phyloP scores from a whole-genome alignment of 83 land plant genomes.

The Picea abies region DNA sequence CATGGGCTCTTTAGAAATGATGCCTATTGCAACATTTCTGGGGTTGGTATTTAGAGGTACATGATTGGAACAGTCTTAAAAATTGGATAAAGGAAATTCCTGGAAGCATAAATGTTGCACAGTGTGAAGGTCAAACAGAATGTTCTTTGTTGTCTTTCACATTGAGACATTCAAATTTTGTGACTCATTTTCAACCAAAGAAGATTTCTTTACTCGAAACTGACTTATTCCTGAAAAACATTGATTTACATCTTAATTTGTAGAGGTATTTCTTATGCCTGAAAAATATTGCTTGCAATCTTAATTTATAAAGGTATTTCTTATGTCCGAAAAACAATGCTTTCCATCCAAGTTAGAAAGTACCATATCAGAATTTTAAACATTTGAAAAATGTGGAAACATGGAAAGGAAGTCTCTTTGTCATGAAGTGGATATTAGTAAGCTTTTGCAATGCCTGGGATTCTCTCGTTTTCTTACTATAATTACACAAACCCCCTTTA shows the following conservation, averaged over 20 bases:
- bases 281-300: too few species aligned
- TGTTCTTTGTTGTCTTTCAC: not conserved
- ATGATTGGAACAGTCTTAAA: not conserved
- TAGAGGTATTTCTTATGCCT: too few species aligned
- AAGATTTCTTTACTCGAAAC: not conserved
- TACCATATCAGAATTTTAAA: not conserved
- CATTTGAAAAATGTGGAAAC: not conserved
- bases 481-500: not conserved
- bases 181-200: not conserved
- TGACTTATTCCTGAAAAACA: not conserved
- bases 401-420: not conserved
- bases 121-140: not conserved
- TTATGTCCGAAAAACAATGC: not conserved
- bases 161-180: not conserved
- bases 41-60: not conserved
- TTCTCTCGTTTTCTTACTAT: not conserved
- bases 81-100: not conserved
- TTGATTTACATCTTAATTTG: too few species aligned
- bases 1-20: not conserved
- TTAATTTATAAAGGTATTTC: too few species aligned
- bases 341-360: not conserved
- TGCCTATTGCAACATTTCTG: not conserved
- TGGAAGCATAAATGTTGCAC: not conserved
- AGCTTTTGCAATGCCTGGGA: not conserved
- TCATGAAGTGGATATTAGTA: not conserved